These are phyloP conservation scores for Acidiella bohemica DNA, from an alignment of 495 filamentous ascomycete species.

Conservation along the genomic window DNA sequence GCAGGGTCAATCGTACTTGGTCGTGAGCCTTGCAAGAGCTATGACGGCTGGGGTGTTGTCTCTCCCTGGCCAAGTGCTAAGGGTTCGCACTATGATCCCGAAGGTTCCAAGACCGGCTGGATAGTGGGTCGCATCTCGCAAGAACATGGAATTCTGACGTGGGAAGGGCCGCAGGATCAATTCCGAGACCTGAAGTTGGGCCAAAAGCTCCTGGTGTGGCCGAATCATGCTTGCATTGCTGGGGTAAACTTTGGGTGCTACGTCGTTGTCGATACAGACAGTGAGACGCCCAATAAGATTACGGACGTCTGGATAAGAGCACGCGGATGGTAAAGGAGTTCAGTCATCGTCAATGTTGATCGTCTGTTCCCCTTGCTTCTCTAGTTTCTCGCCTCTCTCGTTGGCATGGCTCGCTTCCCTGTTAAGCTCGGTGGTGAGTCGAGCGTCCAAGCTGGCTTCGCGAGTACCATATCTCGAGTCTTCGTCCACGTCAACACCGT, in stretches of 20 bases:
- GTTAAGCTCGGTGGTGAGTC: conserved; percentile 11
- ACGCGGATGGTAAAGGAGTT: conserved; percentile 30
- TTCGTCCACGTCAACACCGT: neutral
- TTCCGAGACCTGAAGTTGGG: conserved; percentile 46
- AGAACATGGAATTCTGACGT: conserved; percentile 30
- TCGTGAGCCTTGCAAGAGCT: conserved; percentile 58
- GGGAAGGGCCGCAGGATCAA: conserved; percentile 35
- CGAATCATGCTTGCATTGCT: conserved; percentile 76
- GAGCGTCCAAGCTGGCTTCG: conserved; percentile 10
- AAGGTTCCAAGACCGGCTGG: conserved; percentile 26
- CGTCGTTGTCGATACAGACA: conserved; percentile 54
- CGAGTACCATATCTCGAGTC: conserved; percentile 1
- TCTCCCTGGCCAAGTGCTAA: conserved; percentile 24
- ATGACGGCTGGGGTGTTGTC: conserved; percentile 61
- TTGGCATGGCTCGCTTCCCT: conserved; percentile 5
- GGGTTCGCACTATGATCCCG: conserved; percentile 21
- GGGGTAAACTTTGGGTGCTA: conserved; percentile 62
- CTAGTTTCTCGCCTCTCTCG: neutral
- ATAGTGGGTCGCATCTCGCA: conserved; percentile 31
- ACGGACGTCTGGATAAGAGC: conserved; percentile 31
- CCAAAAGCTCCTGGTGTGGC: conserved; percentile 56
- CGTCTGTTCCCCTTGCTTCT: neutral
- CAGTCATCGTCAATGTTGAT: conserved; percentile 8
- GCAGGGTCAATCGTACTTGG: conserved; percentile 62
- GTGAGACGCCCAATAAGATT: conserved; percentile 34